Base-by-base conservation (phyloP, 1,139 yeast species). In the Kodamaea alishanica region DNA sequence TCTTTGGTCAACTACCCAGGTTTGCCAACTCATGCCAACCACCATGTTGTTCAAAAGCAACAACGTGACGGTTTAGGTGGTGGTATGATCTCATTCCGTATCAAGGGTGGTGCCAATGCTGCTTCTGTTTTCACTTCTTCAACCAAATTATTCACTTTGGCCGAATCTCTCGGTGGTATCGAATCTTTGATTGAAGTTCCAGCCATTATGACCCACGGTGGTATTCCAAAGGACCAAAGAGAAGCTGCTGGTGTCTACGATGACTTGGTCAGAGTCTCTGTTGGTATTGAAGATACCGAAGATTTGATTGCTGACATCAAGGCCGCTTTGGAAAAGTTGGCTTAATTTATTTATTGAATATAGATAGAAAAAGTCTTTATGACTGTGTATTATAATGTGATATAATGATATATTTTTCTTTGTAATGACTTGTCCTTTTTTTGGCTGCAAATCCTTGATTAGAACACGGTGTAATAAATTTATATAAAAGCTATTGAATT, bases 121-220 rank as follows among this genome's bases (percentile, higher is more conserved):
- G 95, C 95, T 41, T 65, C 85, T 46, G 70, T 71, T 49, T 84
- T 87, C 71, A 79, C 92, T 45, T 80, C 86, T 36, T 59, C 79
- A 35, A 84, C 95, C 49, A 78, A 82, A 65, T 64, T 85, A 48
- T 87, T 87, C 72, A 82, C 94, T 23, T 74, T 87, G 56, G 96
- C 96, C 45, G 95, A 87, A 67, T 85, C 95, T 26, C 76, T 87
- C 44, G 96, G 96, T 52, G 96, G 96, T 53, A 82, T 87, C 51
- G 96, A 88, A 68, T 82, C 92, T 22, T 74, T 87, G 59, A 69
- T 85, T 49, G 95, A 87, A 66, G 92, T 87, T 37, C 96, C 96
- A 38, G 95, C 96, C 41, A 80, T 82, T 40, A 87, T 87, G 95
- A 87, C 96, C 52, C 96, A 87, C 56, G 94, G 94, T 41, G 95